phyloP scores from a whole-genome alignment of 2,329 filamentous ascomycete genomes.

The Penicillium hordei region DNA sequence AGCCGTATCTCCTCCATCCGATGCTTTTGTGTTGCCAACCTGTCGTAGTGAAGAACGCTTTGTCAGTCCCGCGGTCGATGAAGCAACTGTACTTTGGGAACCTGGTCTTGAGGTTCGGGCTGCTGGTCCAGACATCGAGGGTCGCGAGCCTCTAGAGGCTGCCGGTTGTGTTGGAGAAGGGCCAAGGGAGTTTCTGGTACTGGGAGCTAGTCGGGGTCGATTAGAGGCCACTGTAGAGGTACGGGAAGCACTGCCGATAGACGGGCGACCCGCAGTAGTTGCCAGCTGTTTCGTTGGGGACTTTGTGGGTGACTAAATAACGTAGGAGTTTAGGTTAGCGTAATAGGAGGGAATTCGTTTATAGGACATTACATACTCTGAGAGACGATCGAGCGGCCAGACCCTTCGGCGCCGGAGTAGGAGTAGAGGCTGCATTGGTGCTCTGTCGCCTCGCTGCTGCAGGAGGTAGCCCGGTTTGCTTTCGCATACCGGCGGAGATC shows the following conservation, averaged over 20 bases:
- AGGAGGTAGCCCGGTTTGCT: constrained; percentile 53
- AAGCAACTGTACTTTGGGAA: constrained; percentile 25
- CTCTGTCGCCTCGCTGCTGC: constrained; percentile 63
- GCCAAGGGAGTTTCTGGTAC: constrained; percentile 64
- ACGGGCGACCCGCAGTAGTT: constrained; percentile 53
- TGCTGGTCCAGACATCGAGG: constrained; percentile 38
- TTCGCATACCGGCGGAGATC: constrained; percentile 36
- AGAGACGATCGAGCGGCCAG: constrained; percentile 39
- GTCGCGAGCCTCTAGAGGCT: constrained; percentile 39
- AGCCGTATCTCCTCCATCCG: constrained; percentile 29
- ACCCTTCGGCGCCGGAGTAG: constrained; percentile 64
- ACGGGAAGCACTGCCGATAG: constrained; percentile 50
- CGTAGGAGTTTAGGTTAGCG: constrained; percentile 19
- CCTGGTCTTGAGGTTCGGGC: constrained; percentile 37
- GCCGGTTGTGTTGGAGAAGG: constrained; percentile 52
- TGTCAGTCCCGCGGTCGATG: constrained; percentile 23
- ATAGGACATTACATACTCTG: constrained; percentile 32
- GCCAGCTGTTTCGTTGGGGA: constrained; percentile 75
- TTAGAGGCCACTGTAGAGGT: constrained; percentile 53
- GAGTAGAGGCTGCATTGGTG: constrained; percentile 65
- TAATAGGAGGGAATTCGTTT: constrained; percentile 1
- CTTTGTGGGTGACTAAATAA: constrained; percentile 68
- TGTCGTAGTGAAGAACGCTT: constrained; percentile 40
- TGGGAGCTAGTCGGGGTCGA: constrained; percentile 55
- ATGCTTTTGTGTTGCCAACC: constrained; percentile 25